Evolutionary conservation across 306 rosid species (phyloP).

Genomic region (Quillaja saponaria): DNA sequence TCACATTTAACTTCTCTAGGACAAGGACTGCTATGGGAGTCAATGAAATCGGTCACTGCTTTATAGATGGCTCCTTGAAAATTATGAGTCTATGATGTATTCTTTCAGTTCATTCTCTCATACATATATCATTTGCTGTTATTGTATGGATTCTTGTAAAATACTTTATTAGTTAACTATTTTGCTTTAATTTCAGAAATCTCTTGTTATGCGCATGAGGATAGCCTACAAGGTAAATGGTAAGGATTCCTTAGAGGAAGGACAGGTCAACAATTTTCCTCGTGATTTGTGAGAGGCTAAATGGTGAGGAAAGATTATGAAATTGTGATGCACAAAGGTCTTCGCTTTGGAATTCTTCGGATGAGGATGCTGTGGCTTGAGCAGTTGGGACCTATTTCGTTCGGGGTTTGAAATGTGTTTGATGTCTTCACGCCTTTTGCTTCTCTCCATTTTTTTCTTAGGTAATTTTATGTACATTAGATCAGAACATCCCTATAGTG

Average conservation of each 20-base stretch:
- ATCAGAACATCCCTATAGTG: conserved; percentile 50
- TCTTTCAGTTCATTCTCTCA: no score
- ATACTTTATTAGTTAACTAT: conserved; percentile 29
- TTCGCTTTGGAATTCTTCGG: background rate
- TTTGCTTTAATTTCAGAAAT: conserved; percentile 69
- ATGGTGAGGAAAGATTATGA: conserved; percentile 18
- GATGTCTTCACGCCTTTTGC: conserved; percentile 40
- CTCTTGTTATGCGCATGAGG: conserved; percentile 89
- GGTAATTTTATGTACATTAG: conserved; percentile 67
- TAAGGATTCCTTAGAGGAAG: conserved; percentile 88
- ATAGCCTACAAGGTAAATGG: conserved; percentile 89
- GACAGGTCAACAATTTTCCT: conserved; percentile 83
- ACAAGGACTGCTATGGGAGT: no score
- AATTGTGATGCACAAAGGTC: conserved; percentile 37
- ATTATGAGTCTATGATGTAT: no score
- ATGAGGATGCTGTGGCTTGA: background rate
- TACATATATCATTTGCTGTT: no score
- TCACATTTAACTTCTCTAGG: no score
- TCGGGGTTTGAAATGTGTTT: conserved; percentile 41
- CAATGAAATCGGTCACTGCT: no score
- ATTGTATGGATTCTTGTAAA: background rate
- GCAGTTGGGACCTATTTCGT: conserved; percentile 37
- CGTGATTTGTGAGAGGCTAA: conserved; percentile 60
- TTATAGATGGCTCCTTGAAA: no score
- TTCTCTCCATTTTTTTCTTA: conserved; percentile 1